These are phyloP conservation scores for Fusarium abutilonis DNA, from an alignment of 2,329 filamentous ascomycete genomes.

Conservation along the genomic window DNA sequence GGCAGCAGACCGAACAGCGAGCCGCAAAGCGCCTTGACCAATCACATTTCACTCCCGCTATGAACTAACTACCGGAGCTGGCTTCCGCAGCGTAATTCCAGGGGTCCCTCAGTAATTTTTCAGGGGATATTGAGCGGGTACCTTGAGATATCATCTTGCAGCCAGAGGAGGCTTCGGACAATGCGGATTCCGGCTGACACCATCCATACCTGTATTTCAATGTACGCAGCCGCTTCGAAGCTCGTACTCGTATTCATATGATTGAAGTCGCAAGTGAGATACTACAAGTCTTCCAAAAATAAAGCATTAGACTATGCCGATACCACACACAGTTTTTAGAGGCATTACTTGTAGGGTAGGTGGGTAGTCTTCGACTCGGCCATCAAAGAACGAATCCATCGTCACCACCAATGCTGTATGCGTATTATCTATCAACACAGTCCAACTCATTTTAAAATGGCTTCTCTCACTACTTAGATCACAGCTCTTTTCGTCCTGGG, in stretches of 20 bases:
- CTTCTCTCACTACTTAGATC: too few relatives aligned
- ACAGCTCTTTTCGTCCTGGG: too few relatives aligned
- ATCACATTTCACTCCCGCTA: neutral
- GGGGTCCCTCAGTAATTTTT: constrained; percentile 17
- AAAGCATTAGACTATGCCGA: too few relatives aligned
- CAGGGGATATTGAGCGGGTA: constrained; percentile 20
- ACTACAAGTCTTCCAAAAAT: too few relatives aligned
- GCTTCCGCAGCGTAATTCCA: constrained; percentile 24
- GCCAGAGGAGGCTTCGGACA: neutral
- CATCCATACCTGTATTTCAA: constrained; percentile 12
- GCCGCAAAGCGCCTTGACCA: constrained; percentile 21
- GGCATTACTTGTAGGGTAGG: too few relatives aligned
- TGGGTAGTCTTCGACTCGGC: too few relatives aligned
- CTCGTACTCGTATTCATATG: constrained; percentile 28
- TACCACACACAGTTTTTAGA: too few relatives aligned
- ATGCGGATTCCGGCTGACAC: constrained; percentile 21
- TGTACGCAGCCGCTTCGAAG: neutral
- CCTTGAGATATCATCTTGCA: neutral
- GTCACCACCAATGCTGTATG: too few relatives aligned
- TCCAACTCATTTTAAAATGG: too few relatives aligned
- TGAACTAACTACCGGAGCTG: constrained; percentile 11
- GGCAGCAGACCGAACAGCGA: constrained; percentile 30
- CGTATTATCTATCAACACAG: too few relatives aligned
- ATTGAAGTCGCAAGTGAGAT: too few relatives aligned
- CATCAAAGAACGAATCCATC: too few relatives aligned